Base-by-base conservation (phyloP, 2,329 filamentous ascomycete genomes). In the Nannizziopsis arthrosporioides region DNA sequence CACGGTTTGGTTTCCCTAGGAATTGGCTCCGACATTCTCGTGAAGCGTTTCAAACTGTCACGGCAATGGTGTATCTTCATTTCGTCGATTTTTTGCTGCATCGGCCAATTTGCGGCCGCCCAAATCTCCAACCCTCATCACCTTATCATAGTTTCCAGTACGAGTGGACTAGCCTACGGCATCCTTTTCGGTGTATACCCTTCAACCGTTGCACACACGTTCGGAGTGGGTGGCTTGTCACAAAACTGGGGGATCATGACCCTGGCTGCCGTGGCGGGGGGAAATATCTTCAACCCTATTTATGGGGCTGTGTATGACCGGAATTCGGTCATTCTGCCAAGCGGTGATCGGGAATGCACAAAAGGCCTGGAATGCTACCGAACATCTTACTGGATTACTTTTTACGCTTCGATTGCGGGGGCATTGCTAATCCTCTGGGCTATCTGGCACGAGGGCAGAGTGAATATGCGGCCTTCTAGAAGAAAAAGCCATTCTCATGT, bases 241-340 rank as follows among this genome's bases (percentile, higher is more conserved):
- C 86, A 94, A 61, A 98, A 96, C 61, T 98, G 92, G 90, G 92
- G 92, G 11, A 83, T 84, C 57, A 93, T 98, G 81, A 95, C 87
- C 0, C 72, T 95, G 42, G 83, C 86, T 2, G 89, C 90, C 0
- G 86, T 94, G 2, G 67, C 94, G 22, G 88, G 82, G 7, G 89
- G 87, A 43, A 94, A 96, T 58, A 65, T 94, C 17, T 96, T 94
- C 73, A 98, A 96, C 62, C 68, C 95, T 1, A 80, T 92, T 50
- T 98, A 96, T 62, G 92, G 92, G 42, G 68, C 65, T 12, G 80
- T 94, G 0, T 93, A 87, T 57, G 92, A 98, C 62, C 69, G 70
- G 7, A 88, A 95, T 64, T 89, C 83, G 17, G 67, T 81, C 31
- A 69, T 86, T 8, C 75, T 78, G 15, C 73, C 76, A 0, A 75